Percentiles rank a stretch among this genome's conserved stretches.
Evolutionary conservation across 176 grass and related monocot species (phyloP).

Genomic region (Bolboschoenus planiculmis): DNA sequence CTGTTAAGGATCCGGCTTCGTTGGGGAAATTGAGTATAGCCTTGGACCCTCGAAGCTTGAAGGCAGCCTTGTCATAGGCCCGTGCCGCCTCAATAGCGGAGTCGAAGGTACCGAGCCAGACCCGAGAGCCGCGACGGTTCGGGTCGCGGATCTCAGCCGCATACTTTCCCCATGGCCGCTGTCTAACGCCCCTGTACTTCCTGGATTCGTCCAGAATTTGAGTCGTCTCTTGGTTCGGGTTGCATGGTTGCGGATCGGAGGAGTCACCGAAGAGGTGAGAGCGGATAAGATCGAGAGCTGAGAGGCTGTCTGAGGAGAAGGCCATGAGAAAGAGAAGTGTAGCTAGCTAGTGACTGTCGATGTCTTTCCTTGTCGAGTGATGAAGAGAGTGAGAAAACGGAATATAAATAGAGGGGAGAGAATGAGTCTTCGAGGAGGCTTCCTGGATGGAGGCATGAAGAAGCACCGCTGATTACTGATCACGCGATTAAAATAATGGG

Average conservation of each 20-base stretch:
- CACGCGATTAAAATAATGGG: not conserved
- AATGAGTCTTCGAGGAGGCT: not conserved
- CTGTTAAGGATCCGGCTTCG: not conserved
- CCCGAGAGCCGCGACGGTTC: slow-evolving; percentile 3
- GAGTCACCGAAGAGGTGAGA: slow-evolving; percentile 10
- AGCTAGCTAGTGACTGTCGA: not conserved
- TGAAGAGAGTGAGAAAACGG: not conserved
- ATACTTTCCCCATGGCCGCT: slow-evolving; percentile 83
- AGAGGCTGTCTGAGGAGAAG: not conserved
- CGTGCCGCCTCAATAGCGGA: slow-evolving; percentile 14
- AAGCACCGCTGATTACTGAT: not conserved
- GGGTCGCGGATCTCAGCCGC: slow-evolving; percentile 9
- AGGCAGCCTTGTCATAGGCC: slow-evolving; percentile 20
- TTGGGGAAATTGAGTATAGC: slow-evolving; percentile 13
- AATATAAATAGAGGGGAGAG: not conserved
- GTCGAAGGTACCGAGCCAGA: slow-evolving; percentile 25
- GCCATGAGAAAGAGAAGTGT: slow-evolving; percentile 14
- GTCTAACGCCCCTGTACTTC: slow-evolving; percentile 65
- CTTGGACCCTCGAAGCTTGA: slow-evolving; percentile 15
- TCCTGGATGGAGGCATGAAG: not conserved
- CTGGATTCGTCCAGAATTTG: not conserved
- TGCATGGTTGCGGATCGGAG: not conserved
- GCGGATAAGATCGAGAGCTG: not conserved
- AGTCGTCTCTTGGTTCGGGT: not conserved
- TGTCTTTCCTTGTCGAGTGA: not conserved